Conservation (phyloP, 148 eudicot genomes). For the Amaranthus hypochondriacus region DNA sequence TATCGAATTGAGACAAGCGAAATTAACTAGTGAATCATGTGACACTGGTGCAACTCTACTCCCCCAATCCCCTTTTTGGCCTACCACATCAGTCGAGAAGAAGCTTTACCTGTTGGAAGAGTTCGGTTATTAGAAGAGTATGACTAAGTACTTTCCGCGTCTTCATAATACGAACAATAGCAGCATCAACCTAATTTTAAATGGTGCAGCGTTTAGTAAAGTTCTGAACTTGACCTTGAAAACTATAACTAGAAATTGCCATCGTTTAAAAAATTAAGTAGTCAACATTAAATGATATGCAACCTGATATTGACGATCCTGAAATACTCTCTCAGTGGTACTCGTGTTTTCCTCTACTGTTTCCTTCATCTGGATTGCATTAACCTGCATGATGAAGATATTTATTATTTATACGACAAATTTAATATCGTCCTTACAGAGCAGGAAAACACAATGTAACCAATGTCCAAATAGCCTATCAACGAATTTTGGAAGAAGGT, state of each 20-base stretch:
- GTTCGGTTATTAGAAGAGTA: slow-evolving; percentile 90
- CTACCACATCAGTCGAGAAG: neutral
- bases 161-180: slow-evolving; percentile 99
- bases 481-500: no score
- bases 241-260: neutral
- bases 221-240: neutral
- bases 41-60: no score
- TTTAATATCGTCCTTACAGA: neutral
- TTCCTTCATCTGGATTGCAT: slow-evolving; percentile 98
- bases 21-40: no score
- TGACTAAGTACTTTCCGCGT: slow-evolving; percentile 94
- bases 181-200: slow-evolving; percentile 79
- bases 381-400: slow-evolving; percentile 55
- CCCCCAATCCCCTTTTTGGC: neutral
- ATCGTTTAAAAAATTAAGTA: neutral
- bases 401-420: neutral
- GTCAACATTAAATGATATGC: neutral
- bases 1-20: no score
- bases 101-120: slow-evolving; percentile 80
- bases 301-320: slow-evolving; percentile 99
- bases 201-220: neutral
- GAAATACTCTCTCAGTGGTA: slow-evolving; percentile 96
- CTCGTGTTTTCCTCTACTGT: slow-evolving; percentile 94
- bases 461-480: no score
- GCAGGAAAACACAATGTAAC: neutral